Base-by-base conservation (phyloP, 1,284 basidiomycete species). In the Heterobasidion irregulare region DNA sequence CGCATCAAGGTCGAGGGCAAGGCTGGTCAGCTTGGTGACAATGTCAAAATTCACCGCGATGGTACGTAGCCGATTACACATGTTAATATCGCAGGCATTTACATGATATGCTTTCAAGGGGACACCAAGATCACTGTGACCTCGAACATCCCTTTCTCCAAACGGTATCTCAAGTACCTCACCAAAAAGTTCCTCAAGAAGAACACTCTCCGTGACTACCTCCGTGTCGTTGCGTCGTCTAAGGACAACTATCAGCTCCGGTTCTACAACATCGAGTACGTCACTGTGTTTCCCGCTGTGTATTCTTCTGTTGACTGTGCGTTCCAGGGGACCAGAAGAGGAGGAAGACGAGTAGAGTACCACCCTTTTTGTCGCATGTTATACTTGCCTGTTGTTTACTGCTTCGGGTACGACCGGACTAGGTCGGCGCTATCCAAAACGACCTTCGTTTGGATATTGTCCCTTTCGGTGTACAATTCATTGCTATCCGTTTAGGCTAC, bases 101-200 rank as follows among this genome's bases (percentile, higher is more conserved):
- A n/a, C 34, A 12, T 19, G 46, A 53, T 4, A 63, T 19, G 56
- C 45, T 47, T 53, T 59, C 19, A 47, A 86, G 79, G 80, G 66
- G 85, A 83, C 71, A 84, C 76, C 68, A 92, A 85, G 74, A 78
- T 95, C 68, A 88, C 84, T 57, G 82, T 95, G 61, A 84, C 85
- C 51, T 87, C 91, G 55, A 85, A 77, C 68, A 84, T 94, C 67
- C 83, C 89, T 53, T 88, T 95, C 74, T 95, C 93, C 56, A 96
- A 96, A 76, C 81, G 92, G 59, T 95, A 94, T 72, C 81, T 93
- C 66, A 93, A 94, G 75, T 96, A 95, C 75, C 80, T 95, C 61
- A 95, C 93, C 57, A 95, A 95, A 80, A 95, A 95, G 79, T 94
- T 92, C 80, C 80, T 96, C 74, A 94, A 94, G 78, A 93, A 92